A percentile compares a stretch with the other conserved stretches of the same genome.
These are phyloP conservation scores for Solanum medicagineum DNA, from an alignment of 257 asterid species.

Conservation along the genomic window DNA sequence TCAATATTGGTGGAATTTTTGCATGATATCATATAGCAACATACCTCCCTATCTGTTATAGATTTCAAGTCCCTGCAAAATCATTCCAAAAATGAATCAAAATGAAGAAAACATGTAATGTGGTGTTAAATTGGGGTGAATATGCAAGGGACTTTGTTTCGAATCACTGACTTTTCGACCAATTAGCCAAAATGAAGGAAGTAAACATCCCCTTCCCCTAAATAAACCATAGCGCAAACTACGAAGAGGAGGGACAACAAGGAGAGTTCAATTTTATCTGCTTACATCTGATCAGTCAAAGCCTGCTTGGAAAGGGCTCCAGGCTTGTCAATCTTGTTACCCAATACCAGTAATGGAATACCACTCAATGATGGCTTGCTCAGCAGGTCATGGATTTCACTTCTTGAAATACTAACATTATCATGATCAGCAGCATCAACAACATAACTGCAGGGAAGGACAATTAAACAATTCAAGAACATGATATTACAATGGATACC, in stretches of 20 bases:
- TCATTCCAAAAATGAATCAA: neutral
- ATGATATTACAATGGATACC: neutral
- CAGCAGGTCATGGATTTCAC: conserved; percentile 88
- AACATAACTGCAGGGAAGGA: conserved; percentile 52
- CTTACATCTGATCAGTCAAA: conserved; percentile 88
- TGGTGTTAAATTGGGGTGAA: neutral
- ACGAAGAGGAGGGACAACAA: neutral
- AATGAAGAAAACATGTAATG: neutral
- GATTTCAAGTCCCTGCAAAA: conserved; percentile 70
- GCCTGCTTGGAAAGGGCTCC: conserved; percentile 73
- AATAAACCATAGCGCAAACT: neutral
- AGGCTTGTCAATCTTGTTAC: conserved; percentile 89
- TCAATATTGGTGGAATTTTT: conserved; percentile 90
- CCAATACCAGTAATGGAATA: conserved; percentile 85
- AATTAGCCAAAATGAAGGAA: neutral
- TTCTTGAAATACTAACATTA: conserved; percentile 60
- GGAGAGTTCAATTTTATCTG: neutral
- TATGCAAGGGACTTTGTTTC: neutral
- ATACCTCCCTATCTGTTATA: conserved; percentile 82
- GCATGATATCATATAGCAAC: conserved; percentile 98
- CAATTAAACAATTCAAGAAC: neutral
- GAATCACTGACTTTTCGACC: neutral
- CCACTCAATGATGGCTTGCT: conserved; percentile 85
- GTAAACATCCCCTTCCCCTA: neutral
- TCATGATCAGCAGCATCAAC: conserved; percentile 98